Percentiles rank a stretch among this genome's conserved stretches.
Evolutionary conservation across 495 filamentous ascomycete genomes (phyloP).

Genomic region (Neurospora tetraspora): DNA sequence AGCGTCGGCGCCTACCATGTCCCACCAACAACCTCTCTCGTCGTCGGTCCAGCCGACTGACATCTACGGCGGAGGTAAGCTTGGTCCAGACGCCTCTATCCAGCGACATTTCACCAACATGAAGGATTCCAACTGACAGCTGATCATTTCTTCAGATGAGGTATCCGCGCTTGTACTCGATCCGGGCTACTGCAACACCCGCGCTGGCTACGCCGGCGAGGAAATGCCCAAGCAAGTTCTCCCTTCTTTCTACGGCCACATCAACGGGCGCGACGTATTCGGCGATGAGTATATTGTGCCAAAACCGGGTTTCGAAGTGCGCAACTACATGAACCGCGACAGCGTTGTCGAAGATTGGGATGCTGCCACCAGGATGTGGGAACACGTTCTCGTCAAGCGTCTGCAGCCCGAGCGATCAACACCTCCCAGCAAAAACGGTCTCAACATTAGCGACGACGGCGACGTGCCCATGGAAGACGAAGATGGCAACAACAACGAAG

Average conservation of each 20-base stretch:
- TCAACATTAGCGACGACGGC: constrained; percentile 42
- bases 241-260: constrained; percentile 66
- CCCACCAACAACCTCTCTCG: constrained; percentile 24
- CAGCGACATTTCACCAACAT: not conserved
- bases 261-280: constrained; percentile 54
- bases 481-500: constrained; percentile 47
- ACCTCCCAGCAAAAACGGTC: constrained; percentile 58
- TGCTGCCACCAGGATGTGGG: constrained; percentile 79
- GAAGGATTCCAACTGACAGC: constrained; percentile 5
- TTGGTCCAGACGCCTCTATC: constrained; percentile 11
- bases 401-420: constrained; percentile 59
- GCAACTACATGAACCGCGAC: constrained; percentile 83
- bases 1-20: constrained; percentile 6
- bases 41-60: constrained; percentile 46
- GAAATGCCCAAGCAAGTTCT: constrained; percentile 90
- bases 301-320: constrained; percentile 62
- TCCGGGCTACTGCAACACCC: constrained; percentile 78
- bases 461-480: constrained; percentile 46
- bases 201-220: constrained; percentile 95
- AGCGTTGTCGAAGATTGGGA: constrained; percentile 97
- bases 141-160: constrained; percentile 53
- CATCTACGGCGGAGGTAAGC: constrained; percentile 73
- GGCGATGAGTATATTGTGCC: constrained; percentile 81
- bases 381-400: constrained; percentile 61
- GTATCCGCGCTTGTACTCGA: constrained; percentile 95